Conservation (phyloP, 495 filamentous ascomycete genomes). For the Achaetomiella virescens region DNA sequence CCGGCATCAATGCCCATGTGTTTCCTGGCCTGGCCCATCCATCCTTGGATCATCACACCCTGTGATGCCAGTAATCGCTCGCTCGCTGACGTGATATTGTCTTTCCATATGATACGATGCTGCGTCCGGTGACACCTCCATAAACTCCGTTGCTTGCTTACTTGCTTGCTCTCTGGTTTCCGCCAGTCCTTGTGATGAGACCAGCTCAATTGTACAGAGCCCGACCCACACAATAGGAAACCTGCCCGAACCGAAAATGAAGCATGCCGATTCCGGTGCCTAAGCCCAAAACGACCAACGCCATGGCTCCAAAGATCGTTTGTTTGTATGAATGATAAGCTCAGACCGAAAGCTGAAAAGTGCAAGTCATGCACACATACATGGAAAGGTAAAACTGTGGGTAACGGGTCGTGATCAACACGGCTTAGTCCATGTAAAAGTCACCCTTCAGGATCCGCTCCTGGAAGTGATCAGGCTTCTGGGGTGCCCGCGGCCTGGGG, state of each 20-base stretch:
- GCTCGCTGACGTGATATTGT: background rate
- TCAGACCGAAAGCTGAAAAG: background rate
- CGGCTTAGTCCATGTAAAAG: constrained; percentile 89
- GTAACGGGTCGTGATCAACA: background rate
- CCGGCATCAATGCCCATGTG: background rate
- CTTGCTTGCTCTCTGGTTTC: background rate
- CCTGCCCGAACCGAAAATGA: background rate
- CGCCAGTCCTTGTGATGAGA: background rate
- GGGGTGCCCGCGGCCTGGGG: constrained; percentile 37
- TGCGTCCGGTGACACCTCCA: background rate
- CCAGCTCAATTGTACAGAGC: background rate
- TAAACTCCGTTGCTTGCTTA: constrained; percentile 7
- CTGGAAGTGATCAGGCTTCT: constrained; percentile 83
- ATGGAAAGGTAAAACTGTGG: background rate
- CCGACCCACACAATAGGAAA: background rate
- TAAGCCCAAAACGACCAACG: background rate
- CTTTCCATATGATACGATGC: too few species aligned
- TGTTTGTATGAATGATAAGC: background rate
- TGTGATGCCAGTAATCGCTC: background rate
- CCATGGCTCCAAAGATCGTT: background rate
- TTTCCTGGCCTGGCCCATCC: background rate
- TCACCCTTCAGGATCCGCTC: constrained; percentile 96
- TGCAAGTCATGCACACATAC: background rate
- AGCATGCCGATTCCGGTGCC: background rate
- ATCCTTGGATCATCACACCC: background rate